A percentile compares a stretch with the other conserved stretches of the same genome.
phyloP scores from a whole-genome alignment of 2,329 filamentous ascomycete genomes.

The Decorospora gaudefroyi region DNA sequence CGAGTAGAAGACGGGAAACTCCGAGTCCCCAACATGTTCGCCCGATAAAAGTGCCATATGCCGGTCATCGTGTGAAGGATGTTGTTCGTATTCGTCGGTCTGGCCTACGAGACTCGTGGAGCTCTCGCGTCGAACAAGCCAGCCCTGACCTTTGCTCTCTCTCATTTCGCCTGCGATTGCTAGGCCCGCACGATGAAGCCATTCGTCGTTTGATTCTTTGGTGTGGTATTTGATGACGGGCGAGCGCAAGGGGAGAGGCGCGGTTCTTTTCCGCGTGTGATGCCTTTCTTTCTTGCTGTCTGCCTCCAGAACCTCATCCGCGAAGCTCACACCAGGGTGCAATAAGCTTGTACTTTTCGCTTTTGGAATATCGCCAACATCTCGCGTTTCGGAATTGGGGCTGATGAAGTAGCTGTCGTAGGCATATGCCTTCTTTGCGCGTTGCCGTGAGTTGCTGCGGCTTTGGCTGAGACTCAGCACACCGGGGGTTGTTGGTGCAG shows the following conservation, averaged over 20 bases:
- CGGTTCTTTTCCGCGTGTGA: slow-evolving; percentile 40
- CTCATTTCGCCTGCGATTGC: slow-evolving; percentile 61
- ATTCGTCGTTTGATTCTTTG: slow-evolving; percentile 53
- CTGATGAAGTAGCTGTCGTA: slow-evolving; percentile 43
- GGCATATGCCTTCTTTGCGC: slow-evolving; percentile 40
- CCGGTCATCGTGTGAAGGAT: slow-evolving; percentile 28
- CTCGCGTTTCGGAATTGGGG: slow-evolving; percentile 28
- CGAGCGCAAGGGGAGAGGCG: slow-evolving; percentile 33
- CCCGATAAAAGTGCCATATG: slow-evolving; percentile 40
- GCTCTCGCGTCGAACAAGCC: slow-evolving; percentile 61
- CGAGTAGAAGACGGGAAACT: slow-evolving; percentile 39
- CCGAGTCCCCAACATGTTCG: slow-evolving; percentile 42
- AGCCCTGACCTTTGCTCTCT: slow-evolving; percentile 66
- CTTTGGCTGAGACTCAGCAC: slow-evolving; percentile 52
- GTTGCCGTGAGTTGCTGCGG: slow-evolving; percentile 45
- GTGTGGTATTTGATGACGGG: slow-evolving; percentile 39
- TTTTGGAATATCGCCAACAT: slow-evolving; percentile 49
- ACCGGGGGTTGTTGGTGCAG: slow-evolving; percentile 55
- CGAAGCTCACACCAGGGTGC: slow-evolving; percentile 38
- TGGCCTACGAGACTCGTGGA: slow-evolving; percentile 58
- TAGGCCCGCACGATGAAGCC: slow-evolving; percentile 63
- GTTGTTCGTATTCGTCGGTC: slow-evolving; percentile 40
- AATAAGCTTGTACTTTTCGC: slow-evolving; percentile 54
- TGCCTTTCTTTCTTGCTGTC: slow-evolving; percentile 20
- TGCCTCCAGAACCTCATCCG: slow-evolving; percentile 15